These are phyloP conservation scores for Pythium folliculosum DNA, from an alignment of 352 stramenopile species.

Conservation along the genomic window DNA sequence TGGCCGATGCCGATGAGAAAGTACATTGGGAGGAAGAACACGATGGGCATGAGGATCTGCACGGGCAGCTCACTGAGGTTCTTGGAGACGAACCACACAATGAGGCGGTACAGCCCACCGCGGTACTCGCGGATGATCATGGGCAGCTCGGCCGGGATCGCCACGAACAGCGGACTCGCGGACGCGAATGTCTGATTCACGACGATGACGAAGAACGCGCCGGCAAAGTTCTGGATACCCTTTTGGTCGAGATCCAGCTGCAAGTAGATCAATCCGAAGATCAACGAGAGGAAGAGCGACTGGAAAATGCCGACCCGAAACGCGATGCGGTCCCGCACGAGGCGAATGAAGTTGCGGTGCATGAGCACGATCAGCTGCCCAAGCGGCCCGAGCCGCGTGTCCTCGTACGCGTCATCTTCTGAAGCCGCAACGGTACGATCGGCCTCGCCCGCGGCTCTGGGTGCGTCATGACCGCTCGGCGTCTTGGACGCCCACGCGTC, in stretches of 20 bases:
- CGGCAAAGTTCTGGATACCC: conserved; percentile 47
- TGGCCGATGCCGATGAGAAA: conserved; percentile 28
- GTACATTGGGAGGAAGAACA: conserved; percentile 16
- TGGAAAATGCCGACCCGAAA: conserved; percentile 30
- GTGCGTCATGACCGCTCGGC: neutral
- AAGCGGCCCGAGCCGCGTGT: conserved; percentile 17
- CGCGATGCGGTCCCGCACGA: conserved; percentile 47
- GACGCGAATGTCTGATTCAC: conserved; percentile 48
- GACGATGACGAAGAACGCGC: conserved; percentile 48
- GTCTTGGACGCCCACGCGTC: conserved; percentile 11
- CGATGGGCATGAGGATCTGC: conserved; percentile 11
- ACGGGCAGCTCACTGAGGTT: conserved; percentile 20
- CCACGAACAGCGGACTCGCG: conserved; percentile 25
- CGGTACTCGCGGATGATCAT: conserved; percentile 48
- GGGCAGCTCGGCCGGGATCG: conserved; percentile 30
- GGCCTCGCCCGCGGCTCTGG: neutral
- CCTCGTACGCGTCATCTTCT: neutral
- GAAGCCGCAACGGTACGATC: neutral
- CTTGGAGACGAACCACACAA: conserved; percentile 41
- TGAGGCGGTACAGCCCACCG: conserved; percentile 36
- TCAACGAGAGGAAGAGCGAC: conserved; percentile 37
- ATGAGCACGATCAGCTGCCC: conserved; percentile 24
- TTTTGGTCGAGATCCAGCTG: conserved; percentile 44
- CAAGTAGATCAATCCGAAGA: conserved; percentile 50
- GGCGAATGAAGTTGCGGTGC: conserved; percentile 36